phyloP scores from a whole-genome alignment of 495 filamentous ascomycete species.

The Hypoxylon perforatum region DNA sequence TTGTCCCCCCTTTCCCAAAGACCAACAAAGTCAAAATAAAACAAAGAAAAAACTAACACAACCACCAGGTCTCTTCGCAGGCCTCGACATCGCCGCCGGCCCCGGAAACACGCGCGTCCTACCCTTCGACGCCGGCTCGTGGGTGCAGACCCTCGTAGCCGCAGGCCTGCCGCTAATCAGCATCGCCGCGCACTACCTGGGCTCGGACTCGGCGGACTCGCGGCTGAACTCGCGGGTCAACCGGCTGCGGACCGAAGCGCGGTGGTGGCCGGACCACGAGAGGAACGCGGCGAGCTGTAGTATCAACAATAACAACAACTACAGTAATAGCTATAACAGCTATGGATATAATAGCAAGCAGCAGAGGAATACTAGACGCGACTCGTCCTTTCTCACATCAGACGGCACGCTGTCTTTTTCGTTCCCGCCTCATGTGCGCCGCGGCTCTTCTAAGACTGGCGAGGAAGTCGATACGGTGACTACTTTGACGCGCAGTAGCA shows the following conservation, averaged over 20 bases:
- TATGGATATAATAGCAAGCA: not conserved
- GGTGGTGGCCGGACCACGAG: not conserved
- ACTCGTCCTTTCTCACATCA: conserved; percentile 3
- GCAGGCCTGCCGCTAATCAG: conserved; percentile 35
- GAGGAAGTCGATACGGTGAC: not conserved
- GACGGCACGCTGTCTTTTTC: conserved; percentile 5
- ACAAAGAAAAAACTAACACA: conserved; percentile 8
- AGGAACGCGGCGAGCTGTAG: not conserved
- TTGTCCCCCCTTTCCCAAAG: not conserved
- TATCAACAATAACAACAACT: too few species aligned
- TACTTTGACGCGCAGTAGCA: not conserved
- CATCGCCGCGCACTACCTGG: conserved; percentile 34
- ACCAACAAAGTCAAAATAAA: not conserved
- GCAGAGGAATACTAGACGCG: not conserved
- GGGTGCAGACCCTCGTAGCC: conserved; percentile 32
- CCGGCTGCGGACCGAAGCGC: not conserved
- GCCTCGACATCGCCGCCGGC: conserved; percentile 33
- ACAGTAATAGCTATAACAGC: not conserved
- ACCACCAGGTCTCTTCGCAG: conserved; percentile 35
- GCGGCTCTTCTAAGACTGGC: not conserved
- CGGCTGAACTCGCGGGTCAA: conserved; percentile 2
- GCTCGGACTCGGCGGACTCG: conserved; percentile 27
- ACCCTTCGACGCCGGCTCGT: conserved; percentile 36
- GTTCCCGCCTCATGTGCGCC: not conserved
- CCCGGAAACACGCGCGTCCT: conserved; percentile 29